These are phyloP conservation scores for Hypericum androsaemum DNA, from an alignment of 345 rosid genomes.

Conservation along the genomic window DNA sequence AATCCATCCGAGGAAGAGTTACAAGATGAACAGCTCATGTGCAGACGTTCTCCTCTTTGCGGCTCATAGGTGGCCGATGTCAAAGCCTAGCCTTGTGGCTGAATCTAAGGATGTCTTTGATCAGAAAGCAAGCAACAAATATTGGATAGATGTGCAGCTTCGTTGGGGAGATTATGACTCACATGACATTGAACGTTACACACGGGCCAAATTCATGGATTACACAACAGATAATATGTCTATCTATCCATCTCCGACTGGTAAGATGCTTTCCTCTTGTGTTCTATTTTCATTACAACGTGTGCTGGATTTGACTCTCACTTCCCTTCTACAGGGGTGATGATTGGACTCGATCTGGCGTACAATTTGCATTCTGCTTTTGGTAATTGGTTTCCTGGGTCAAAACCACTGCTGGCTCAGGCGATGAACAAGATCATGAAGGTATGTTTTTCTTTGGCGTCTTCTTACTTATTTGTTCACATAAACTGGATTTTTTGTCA, in stretches of 20 bases:
- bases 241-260: slow-evolving; percentile 98
- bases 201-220: slow-evolving; percentile 99
- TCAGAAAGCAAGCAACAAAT: slow-evolving; percentile 96
- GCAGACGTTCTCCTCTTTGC: slow-evolving; percentile 98
- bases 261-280: slow-evolving; percentile 20
- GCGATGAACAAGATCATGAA: slow-evolving; percentile 99
- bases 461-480: no score
- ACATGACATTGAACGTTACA: slow-evolving; percentile 97
- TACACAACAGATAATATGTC: slow-evolving; percentile 99
- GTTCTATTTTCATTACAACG: background rate
- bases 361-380: slow-evolving; percentile 97
- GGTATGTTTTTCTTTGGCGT: slow-evolving; percentile 29
- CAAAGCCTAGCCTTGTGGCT: slow-evolving; percentile 98
- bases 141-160: slow-evolving; percentile 98
- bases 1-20: slow-evolving; percentile 99
- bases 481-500: no score
- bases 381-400: slow-evolving; percentile 99
- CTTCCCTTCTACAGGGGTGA: slow-evolving; percentile 52
- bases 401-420: slow-evolving; percentile 94
- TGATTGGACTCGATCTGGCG: slow-evolving; percentile 99
- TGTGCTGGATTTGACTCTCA: background rate
- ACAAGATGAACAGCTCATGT: slow-evolving; percentile 99
- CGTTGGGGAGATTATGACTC: slow-evolving; percentile 99
- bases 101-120: slow-evolving; percentile 98
- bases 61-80: slow-evolving; percentile 99